Conservation (phyloP, 768 basidiomycete species). For the Cystobasidium onofrii region DNA sequence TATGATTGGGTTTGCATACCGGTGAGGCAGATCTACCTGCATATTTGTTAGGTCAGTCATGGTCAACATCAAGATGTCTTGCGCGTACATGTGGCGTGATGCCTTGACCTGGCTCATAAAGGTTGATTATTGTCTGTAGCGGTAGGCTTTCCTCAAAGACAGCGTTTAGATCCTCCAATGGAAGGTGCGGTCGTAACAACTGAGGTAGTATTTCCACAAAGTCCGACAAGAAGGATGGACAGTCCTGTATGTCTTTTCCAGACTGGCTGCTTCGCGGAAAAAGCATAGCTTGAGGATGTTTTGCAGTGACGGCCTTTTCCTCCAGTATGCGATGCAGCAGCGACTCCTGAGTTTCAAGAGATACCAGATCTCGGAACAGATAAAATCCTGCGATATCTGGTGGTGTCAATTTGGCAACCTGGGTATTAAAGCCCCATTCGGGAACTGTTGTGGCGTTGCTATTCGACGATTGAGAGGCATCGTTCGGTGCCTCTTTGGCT, state of each 20-base stretch:
- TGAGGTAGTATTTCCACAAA: background rate
- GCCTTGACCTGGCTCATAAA: conserved; percentile 80
- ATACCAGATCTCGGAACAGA: background rate
- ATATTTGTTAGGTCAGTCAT: conserved; percentile 33
- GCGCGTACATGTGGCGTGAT: conserved; percentile 63
- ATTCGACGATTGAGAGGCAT: background rate
- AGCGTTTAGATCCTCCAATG: background rate
- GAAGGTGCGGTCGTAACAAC: conserved; percentile 2
- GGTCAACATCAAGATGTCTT: background rate
- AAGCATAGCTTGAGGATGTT: conserved; percentile 28
- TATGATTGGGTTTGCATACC: conserved; percentile 83
- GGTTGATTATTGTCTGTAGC: conserved; percentile 79
- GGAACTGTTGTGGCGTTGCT: background rate
- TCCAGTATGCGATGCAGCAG: background rate
- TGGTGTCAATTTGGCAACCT: background rate
- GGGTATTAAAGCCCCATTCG: background rate
- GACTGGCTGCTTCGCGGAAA: conserved; percentile 1
- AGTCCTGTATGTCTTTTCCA: conserved; percentile 1
- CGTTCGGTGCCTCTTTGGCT: no score
- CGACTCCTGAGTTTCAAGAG: background rate
- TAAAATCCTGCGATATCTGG: conserved; percentile 1
- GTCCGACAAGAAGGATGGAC: conserved; percentile 7
- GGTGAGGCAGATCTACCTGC: conserved; percentile 62
- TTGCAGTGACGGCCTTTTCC: background rate
- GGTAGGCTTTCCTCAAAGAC: conserved; percentile 48